Percentiles rank a stretch among this genome's conserved stretches.
Evolutionary conservation across 2,329 filamentous ascomycete species (phyloP).

Genomic region (Pezicula carpinea): DNA sequence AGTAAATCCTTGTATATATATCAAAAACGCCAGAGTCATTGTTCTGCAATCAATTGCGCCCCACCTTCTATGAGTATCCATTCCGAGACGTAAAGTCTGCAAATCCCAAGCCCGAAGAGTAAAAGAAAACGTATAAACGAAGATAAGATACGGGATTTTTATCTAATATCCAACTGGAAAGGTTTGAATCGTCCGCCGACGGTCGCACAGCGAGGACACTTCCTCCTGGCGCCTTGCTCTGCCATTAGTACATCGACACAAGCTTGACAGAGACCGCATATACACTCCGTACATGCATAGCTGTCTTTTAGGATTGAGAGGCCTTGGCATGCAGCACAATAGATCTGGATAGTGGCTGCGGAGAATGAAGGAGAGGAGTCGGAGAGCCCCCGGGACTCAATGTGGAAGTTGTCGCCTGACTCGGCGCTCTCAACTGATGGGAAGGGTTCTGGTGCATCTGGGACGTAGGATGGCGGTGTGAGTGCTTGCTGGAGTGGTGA

Average conservation of each 20-base stretch:
- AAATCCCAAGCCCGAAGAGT: not conserved
- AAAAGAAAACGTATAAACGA: slow-evolving; percentile 1
- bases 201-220: slow-evolving; percentile 74
- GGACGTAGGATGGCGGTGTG: slow-evolving; percentile 70
- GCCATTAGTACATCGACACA: slow-evolving; percentile 79
- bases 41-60: not conserved
- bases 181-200: slow-evolving; percentile 79
- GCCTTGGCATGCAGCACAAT: slow-evolving; percentile 82
- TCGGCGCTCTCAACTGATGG: slow-evolving; percentile 81
- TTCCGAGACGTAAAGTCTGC: slow-evolving; percentile 4
- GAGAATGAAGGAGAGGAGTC: slow-evolving; percentile 71
- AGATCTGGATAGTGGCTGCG: slow-evolving; percentile 78
- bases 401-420: slow-evolving; percentile 69
- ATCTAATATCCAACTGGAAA: slow-evolving; percentile 78
- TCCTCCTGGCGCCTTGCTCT: slow-evolving; percentile 69
- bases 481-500: slow-evolving; percentile 87
- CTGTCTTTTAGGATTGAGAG: slow-evolving; percentile 75
- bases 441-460: slow-evolving; percentile 71
- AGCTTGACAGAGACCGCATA: slow-evolving; percentile 83
- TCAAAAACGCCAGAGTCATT: no score
- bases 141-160: slow-evolving; percentile 11
- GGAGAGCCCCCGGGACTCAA: slow-evolving; percentile 58
- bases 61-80: not conserved
- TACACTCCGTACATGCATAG: slow-evolving; percentile 93
- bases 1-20: no score